Conservation (phyloP, 2,329 filamentous ascomycete species). For the Fusarium sp. region DNA sequence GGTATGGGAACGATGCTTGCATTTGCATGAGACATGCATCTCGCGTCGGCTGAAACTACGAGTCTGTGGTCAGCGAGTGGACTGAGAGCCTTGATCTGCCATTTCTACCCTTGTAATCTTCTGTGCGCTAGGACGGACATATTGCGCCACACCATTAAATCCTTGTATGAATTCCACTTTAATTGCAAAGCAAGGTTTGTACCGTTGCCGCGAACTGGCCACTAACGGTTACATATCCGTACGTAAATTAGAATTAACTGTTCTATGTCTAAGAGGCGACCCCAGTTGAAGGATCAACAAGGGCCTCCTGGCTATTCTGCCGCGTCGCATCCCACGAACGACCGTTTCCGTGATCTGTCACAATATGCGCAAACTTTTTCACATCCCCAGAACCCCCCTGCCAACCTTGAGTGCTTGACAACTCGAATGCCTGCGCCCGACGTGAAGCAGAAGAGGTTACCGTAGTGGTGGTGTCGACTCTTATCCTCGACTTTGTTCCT, state of each 20-base stretch:
- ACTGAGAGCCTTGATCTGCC: not conserved
- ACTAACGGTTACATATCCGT: not conserved
- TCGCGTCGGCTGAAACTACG: not conserved
- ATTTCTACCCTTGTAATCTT: not conserved
- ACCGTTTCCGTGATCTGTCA: conserved; percentile 1
- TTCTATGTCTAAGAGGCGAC: not conserved
- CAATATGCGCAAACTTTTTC: conserved; percentile 8
- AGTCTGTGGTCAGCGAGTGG: not conserved
- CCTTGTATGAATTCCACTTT: not conserved
- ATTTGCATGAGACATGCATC: conserved; percentile 7
- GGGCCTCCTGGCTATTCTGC: conserved; percentile 25
- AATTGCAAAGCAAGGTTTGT: not conserved
- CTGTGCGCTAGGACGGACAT: not conserved
- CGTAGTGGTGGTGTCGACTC: not conserved
- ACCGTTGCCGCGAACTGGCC: not conserved
- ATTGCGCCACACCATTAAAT: conserved; percentile 1
- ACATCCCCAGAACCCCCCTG: not conserved
- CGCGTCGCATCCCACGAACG: conserved; percentile 5
- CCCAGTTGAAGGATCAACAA: conserved; percentile 6
- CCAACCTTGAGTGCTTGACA: conserved; percentile 1
- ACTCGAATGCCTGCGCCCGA: conserved; percentile 5
- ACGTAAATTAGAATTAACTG: not conserved
- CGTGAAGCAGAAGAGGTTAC: not conserved
- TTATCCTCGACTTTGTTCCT: not conserved
- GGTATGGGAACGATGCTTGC: not conserved